A percentile compares a stretch with the other conserved stretches of the same genome.
These are phyloP conservation scores for Hypoxylon sp. DNA, from an alignment of 2,329 filamentous ascomycete species.

Conservation along the genomic window DNA sequence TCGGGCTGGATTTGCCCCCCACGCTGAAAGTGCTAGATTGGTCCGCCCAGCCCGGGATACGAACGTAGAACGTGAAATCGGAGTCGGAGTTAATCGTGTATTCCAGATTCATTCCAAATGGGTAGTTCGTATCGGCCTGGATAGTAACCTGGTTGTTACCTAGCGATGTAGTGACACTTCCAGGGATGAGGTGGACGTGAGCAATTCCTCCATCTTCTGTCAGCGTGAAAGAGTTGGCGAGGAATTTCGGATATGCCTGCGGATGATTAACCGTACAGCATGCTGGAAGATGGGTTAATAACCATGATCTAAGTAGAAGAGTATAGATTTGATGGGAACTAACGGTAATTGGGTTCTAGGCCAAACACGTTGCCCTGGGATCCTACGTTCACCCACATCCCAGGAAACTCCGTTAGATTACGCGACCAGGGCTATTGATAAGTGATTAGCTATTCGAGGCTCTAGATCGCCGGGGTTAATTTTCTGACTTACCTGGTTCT, in stretches of 20 bases:
- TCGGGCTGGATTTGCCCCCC: slow-evolving; percentile 17
- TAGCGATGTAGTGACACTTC: slow-evolving; percentile 55
- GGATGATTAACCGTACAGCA: slow-evolving; percentile 70
- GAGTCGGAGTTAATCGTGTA: slow-evolving; percentile 49
- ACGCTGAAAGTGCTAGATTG: slow-evolving; percentile 40
- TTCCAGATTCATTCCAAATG: slow-evolving; percentile 48
- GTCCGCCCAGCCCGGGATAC: slow-evolving; percentile 50
- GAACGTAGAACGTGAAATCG: slow-evolving; percentile 50
- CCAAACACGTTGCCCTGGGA: slow-evolving; percentile 61
- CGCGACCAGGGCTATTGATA: slow-evolving; percentile 56
- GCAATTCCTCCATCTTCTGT: slow-evolving; percentile 60
- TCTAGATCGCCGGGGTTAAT: slow-evolving; percentile 2
- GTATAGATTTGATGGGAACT: slow-evolving; percentile 14
- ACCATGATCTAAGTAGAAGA: not conserved
- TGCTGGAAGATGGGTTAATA: slow-evolving; percentile 42
- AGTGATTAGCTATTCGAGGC: slow-evolving; percentile 6
- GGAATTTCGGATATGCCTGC: slow-evolving; percentile 67
- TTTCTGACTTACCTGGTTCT: slow-evolving; percentile 58
- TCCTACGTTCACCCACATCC: slow-evolving; percentile 60
- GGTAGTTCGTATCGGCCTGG: slow-evolving; percentile 62
- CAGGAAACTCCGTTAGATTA: slow-evolving; percentile 51
- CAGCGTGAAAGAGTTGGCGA: slow-evolving; percentile 60
- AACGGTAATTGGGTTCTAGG: slow-evolving; percentile 62
- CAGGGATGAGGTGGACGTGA: slow-evolving; percentile 64
- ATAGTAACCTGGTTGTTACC: slow-evolving; percentile 55